A percentile compares a stretch with the other conserved stretches of the same genome.
phyloP scores from a whole-genome alignment of 2,329 filamentous ascomycete genomes.

The Aspergillus pseudoglaucus region DNA sequence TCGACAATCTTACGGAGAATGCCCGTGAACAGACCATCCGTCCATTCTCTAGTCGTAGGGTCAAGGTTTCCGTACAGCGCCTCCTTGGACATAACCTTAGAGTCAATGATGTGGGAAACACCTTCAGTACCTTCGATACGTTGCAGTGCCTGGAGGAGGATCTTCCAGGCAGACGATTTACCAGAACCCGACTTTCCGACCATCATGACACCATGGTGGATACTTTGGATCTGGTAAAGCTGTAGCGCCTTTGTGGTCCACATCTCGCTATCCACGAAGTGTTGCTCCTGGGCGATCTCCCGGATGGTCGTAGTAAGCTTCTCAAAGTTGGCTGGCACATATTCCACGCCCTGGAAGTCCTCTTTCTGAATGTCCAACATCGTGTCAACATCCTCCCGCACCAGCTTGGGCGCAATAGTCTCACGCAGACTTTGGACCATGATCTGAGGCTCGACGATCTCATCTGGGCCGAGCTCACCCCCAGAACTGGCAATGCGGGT shows the following conservation, averaged over 20 bases:
- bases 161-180: slow-evolving; percentile 92
- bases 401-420: slow-evolving; percentile 95
- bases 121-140: slow-evolving; percentile 87
- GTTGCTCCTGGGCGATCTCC: slow-evolving; percentile 73
- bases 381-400: slow-evolving; percentile 81
- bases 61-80: slow-evolving; percentile 92
- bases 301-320: slow-evolving; percentile 75
- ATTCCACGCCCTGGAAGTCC: slow-evolving; percentile 88
- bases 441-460: slow-evolving; percentile 86
- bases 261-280: slow-evolving; percentile 81
- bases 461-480: slow-evolving; percentile 57
- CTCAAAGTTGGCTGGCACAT: slow-evolving; percentile 80
- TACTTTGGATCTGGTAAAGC: slow-evolving; percentile 93
- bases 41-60: slow-evolving; percentile 97
- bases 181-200: slow-evolving; percentile 96
- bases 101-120: slow-evolving; percentile 95
- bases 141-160: slow-evolving; percentile 84
- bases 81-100: slow-evolving; percentile 99
- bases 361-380: slow-evolving; percentile 77
- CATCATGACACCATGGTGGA: slow-evolving; percentile 99
- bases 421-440: slow-evolving; percentile 97
- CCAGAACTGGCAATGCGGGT: slow-evolving; percentile 59
- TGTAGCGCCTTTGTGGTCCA: slow-evolving; percentile 99
- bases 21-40: slow-evolving; percentile 94
- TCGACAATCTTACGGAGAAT: slow-evolving; percentile 98